Conservation (phyloP, 208 protist genomes). For the Leptomonas pyrrhocoris region DNA sequence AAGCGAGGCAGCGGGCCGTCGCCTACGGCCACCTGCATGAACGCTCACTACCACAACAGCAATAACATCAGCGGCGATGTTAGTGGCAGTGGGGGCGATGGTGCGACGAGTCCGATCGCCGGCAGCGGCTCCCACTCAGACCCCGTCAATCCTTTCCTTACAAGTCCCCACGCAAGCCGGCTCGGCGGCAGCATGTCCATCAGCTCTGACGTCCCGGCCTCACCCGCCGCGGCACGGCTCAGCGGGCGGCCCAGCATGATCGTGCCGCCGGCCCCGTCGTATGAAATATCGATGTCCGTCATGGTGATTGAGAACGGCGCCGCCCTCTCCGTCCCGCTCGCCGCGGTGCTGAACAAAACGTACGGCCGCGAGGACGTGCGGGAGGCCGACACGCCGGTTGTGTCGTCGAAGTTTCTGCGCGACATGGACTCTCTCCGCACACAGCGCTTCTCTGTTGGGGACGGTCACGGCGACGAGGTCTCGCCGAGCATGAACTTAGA, state of each 20-base stretch:
- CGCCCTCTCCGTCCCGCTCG: constrained; percentile 73
- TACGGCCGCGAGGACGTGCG: constrained; percentile 74
- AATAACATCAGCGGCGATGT: neutral
- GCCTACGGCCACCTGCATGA: neutral
- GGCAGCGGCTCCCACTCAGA: constrained; percentile 23
- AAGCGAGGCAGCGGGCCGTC: constrained; percentile 17
- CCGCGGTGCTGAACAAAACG: constrained; percentile 78
- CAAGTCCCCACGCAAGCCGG: constrained; percentile 10
- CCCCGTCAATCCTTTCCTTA: constrained; percentile 20
- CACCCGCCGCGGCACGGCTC: constrained; percentile 35
- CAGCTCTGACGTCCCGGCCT: constrained; percentile 20
- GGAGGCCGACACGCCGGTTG: constrained; percentile 86
- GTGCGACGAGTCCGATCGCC: neutral
- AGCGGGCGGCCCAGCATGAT: constrained; percentile 29
- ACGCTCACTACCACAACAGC: neutral
- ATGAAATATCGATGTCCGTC: constrained; percentile 84
- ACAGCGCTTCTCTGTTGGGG: constrained; percentile 57
- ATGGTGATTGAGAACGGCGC: constrained; percentile 90
- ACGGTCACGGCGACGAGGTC: constrained; percentile 14
- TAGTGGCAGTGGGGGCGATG: neutral
- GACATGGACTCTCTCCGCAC: constrained; percentile 51
- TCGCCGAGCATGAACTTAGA: constrained; percentile 49
- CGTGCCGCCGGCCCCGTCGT: constrained; percentile 30
- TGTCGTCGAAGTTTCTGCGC: constrained; percentile 57
- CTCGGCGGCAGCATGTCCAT: constrained; percentile 18